Evolutionary conservation across 2,329 filamentous ascomycete genomes (phyloP), one percentile per base, ranked within the genome.

Genomic region (Rhytidhysteron rufulum): DNA sequence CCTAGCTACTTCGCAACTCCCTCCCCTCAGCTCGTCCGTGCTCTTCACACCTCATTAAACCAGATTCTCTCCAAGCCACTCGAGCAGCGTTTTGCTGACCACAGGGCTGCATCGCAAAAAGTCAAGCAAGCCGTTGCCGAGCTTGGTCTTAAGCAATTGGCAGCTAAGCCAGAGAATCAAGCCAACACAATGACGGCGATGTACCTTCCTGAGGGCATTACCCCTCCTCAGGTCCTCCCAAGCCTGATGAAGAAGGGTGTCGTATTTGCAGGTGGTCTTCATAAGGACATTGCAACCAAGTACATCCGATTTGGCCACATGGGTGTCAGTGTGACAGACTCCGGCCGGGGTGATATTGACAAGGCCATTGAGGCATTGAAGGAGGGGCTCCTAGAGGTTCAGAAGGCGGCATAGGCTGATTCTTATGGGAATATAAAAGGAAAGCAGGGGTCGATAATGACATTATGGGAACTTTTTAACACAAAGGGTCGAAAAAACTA

Each of bases 161-260:
- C 93, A 17, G 68, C 79, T 25, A 86, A 91, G 65, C 85, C 86
- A 0, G 88, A 91, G 57, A 86, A 95, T 68, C 91, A 97, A 71
- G 89, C 93, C 31, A 91, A 95, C 66, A 89, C 87, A 57, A 98
- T 98, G 93, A 98, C 93, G 3, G 91, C 93, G 43, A 93, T 98
- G 53, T 96, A 93, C 68, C 78, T 98, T 40, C 93, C 93, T 2
- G 88, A 97, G 46, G 83, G 78, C 30, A 72, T 97, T 39, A 82
- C 84, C 54, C 83, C 86, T 21, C 78, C 89, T 2, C 87, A 95
- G 50, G 74, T 98, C 24, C 76, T 98, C 39, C 90, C 93, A 10
- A 89, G 82, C 61, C 73, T 98, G 48, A 68, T 88, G 47, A 87
- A 86, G 72, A 90, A 86, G 67, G 89, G 89, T 21, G 86, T 98